Evolutionary conservation across 2,329 filamentous ascomycete species (phyloP), one percentile per base, ranked within the genome.

Genomic region (Neonectria neomacrospora): DNA sequence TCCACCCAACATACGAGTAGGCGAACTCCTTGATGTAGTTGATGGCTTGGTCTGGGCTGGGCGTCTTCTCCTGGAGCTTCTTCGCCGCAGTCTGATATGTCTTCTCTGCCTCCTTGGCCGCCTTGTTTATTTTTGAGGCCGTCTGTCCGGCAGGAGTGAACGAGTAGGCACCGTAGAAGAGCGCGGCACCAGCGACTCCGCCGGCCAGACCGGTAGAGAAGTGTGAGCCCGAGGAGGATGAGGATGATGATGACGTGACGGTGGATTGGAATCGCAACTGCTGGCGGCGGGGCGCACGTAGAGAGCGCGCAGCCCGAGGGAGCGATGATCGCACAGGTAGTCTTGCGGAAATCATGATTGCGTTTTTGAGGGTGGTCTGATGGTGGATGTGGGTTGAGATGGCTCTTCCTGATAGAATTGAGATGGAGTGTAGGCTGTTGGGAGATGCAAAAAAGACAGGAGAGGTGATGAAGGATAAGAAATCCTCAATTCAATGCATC

Each of bases 1-100:
- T 86, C 82, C 90, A 92, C 3, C 81, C 82, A 2, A 90, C 89
- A 73, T 94, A 94, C 23, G 88, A 88, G 73, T 87, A 88, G 28
- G 88, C 87, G 12, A 89, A 88, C 61, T 88, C 80, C 71, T 88
- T 88, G 64, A 94, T 84, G 80, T 86, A 89, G 64, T 85, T 78
- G 41, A 92, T 80, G 1, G 90, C 90, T 76, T 91, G 84, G 66
- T 91, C 90, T 14, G 89, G 83, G 63, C 87, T 84, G 0, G 91
- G 91, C 0, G 90, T 86, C 48, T 84, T 82, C 58, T 89, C 78
- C 67, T 89, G 85, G 6, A 91, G 80, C 73, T 87, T 87, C 67
- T 88, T 80, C 34, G 85, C 84, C 1, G 89, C 85, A 8, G 83
- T 81, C 41, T 88, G 79, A 76, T 90, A 86, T 73, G 90, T 87